Evolutionary conservation across 345 rosid genomes (phyloP).

Genomic region (Psidium guajava): DNA sequence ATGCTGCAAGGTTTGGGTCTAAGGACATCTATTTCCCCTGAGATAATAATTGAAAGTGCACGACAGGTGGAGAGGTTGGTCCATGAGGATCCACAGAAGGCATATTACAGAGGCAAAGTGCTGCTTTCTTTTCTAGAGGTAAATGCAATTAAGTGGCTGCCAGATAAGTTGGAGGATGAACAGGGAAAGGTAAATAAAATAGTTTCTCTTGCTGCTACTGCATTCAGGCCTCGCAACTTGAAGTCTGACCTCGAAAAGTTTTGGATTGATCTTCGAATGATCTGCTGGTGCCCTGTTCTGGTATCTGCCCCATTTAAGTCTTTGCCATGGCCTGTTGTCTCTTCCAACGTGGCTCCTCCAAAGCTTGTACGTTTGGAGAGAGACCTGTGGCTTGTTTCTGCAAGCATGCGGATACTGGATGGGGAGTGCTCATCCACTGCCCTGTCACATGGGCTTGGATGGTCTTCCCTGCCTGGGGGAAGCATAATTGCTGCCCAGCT

Average conservation of each 20-base stretch:
- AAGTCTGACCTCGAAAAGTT: slow-evolving; percentile 72
- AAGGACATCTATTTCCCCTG: slow-evolving; percentile 67
- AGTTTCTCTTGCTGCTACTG: slow-evolving; percentile 79
- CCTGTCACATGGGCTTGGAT: slow-evolving; percentile 78
- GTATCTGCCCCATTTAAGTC: slow-evolving; percentile 67
- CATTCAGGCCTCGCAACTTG: slow-evolving; percentile 67
- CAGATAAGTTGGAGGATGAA: slow-evolving; percentile 48
- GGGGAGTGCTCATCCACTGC: slow-evolving; percentile 92
- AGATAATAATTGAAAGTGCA: slow-evolving; percentile 74
- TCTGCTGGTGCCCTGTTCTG: slow-evolving; percentile 96
- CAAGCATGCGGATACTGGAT: slow-evolving; percentile 91
- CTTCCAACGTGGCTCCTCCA: slow-evolving; percentile 88
- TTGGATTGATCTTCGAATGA: slow-evolving; percentile 78
- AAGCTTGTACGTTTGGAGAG: slow-evolving; percentile 73
- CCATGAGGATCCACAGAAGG: slow-evolving; percentile 62
- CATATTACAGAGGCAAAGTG: slow-evolving; percentile 65
- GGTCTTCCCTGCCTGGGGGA: slow-evolving; percentile 91
- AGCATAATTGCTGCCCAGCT: slow-evolving; percentile 92
- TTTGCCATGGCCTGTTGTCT: slow-evolving; percentile 86
- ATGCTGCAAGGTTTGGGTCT: slow-evolving; percentile 88
- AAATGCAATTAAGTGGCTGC: slow-evolving; percentile 84
- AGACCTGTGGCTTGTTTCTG: slow-evolving; percentile 92
- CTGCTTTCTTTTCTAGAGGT: slow-evolving; percentile 85
- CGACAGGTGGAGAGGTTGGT: slow-evolving; percentile 56
- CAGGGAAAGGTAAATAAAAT: slow-evolving; percentile 60